These are phyloP conservation scores for Pichia occidentalis DNA, from an alignment of 805 yeast species.

Conservation along the genomic window DNA sequence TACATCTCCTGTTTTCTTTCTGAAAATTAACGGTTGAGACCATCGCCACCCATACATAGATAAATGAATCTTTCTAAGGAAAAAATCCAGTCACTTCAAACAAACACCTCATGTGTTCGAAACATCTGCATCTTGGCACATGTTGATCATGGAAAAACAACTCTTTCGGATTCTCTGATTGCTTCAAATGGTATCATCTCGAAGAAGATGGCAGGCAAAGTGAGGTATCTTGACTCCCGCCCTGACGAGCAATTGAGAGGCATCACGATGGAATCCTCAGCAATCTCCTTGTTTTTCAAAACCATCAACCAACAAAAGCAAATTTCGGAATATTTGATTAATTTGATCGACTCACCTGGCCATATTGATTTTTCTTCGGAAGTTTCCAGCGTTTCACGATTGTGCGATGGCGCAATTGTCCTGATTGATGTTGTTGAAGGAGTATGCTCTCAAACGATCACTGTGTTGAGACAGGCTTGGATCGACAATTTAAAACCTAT, in stretches of 20 bases:
- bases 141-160: slow-evolving; percentile 98
- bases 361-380: slow-evolving; percentile 96
- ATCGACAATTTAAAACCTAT: slow-evolving; percentile 83
- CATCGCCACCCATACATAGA: no score
- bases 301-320: slow-evolving; percentile 37
- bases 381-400: slow-evolving; percentile 90
- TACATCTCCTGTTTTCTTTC: no score
- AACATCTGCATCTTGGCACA: slow-evolving; percentile 96
- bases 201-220: slow-evolving; percentile 90
- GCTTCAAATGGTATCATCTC: slow-evolving; percentile 97
- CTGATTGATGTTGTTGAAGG: slow-evolving; percentile 97
- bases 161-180: slow-evolving; percentile 81
- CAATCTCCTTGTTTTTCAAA: slow-evolving; percentile 86
- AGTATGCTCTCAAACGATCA: slow-evolving; percentile 94
- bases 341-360: slow-evolving; percentile 97
- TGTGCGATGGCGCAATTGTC: slow-evolving; percentile 96
- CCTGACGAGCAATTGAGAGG: slow-evolving; percentile 96
- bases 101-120: slow-evolving; percentile 61
- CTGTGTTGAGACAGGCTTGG: slow-evolving; percentile 94
- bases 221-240: slow-evolving; percentile 85
- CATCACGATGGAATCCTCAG: slow-evolving; percentile 96
- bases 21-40: no score
- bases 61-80: slow-evolving; percentile 5
- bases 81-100: slow-evolving; percentile 57
- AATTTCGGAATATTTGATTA: slow-evolving; percentile 74